Evolutionary conservation across 2,329 filamentous ascomycete genomes (phyloP).

Genomic region (Claviceps maximensis): DNA sequence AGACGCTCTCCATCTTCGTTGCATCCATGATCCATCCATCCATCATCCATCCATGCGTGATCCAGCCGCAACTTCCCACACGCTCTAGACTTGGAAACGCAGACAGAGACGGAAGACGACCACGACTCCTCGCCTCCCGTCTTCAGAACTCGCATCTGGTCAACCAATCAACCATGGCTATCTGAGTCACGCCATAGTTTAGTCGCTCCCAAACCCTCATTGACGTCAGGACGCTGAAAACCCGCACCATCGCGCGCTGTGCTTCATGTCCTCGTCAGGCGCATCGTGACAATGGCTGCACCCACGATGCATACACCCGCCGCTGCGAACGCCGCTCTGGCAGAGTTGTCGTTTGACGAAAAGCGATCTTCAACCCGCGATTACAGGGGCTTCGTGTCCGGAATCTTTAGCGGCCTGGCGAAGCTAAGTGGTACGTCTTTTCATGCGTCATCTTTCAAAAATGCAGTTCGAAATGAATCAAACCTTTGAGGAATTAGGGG

Average conservation of each 20-base stretch:
- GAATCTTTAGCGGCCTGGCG: conserved; percentile 87
- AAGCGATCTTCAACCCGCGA: conserved; percentile 24
- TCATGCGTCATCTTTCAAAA: not conserved
- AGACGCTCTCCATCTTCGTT: not conserved
- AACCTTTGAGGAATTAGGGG: not conserved
- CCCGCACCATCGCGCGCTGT: not conserved
- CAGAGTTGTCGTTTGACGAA: not conserved
- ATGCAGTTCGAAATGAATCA: not conserved
- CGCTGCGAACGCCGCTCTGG: not conserved
- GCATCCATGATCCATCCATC: not conserved
- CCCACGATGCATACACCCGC: not conserved
- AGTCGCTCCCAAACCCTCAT: not conserved
- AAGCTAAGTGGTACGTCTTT: conserved; percentile 63
- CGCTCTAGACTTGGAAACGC: too few species aligned
- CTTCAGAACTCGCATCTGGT: not conserved
- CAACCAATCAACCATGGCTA: not conserved
- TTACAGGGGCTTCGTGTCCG: conserved; percentile 94
- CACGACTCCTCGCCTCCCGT: not conserved
- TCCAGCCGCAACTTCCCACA: not conserved
- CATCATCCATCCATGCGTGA: not conserved
- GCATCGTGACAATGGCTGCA: not conserved
- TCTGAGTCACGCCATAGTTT: not conserved
- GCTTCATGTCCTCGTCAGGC: not conserved
- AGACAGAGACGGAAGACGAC: too few species aligned
- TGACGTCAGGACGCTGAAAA: not conserved